phyloP scores from a whole-genome alignment of 768 basidiomycete genomes.

The Rhodotorula babjevae region DNA sequence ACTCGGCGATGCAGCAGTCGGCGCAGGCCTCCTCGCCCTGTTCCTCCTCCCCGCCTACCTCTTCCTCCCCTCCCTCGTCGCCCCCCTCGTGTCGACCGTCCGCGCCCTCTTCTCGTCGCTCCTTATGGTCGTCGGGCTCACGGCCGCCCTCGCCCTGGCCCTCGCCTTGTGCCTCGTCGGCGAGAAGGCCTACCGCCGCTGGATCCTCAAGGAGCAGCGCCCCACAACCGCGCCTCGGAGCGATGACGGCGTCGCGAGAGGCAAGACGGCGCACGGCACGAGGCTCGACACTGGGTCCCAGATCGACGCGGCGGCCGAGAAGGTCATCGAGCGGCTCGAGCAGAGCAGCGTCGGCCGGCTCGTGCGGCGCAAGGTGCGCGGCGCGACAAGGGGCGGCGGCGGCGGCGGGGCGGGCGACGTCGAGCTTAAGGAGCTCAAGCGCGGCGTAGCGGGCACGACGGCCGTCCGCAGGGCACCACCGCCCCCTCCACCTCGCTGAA shows the following conservation, averaged over 20 bases:
- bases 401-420: background rate
- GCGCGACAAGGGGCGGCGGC: background rate
- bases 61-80: conserved; percentile 11
- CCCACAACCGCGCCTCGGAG: background rate
- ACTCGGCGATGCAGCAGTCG: background rate
- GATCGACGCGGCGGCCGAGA: conserved; percentile 22
- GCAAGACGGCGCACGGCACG: background rate
- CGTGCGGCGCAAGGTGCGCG: conserved; percentile 3
- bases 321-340: conserved; percentile 28
- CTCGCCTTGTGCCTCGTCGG: conserved; percentile 14
- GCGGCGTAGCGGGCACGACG: conserved; percentile 2
- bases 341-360: conserved; percentile 15
- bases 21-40: background rate
- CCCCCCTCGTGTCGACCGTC: background rate
- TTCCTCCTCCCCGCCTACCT: conserved; percentile 19
- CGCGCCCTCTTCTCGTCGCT: conserved; percentile 1
- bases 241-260: background rate
- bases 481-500: conserved; percentile 11
- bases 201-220: background rate
- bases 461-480: conserved; percentile 15
- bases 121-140: background rate
- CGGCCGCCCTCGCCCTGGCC: background rate
- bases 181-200: conserved; percentile 24
- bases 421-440: conserved; percentile 10
- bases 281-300: conserved; percentile 1